phyloP scores from a whole-genome alignment of 441 rosid genomes.

The Syzygium malaccense region DNA sequence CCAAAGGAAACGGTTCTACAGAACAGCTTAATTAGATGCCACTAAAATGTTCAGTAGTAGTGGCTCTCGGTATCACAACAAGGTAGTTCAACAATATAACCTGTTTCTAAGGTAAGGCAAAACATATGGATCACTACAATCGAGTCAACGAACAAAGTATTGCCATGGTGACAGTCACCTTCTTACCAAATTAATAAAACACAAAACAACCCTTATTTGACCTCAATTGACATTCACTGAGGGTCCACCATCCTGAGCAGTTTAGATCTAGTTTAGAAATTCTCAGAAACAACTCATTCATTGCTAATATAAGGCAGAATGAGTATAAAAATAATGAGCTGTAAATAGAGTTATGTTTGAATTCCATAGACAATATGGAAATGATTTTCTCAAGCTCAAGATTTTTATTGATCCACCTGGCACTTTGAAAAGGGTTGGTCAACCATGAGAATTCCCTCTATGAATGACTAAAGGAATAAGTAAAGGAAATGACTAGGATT shows the following conservation, averaged over 20 bases:
- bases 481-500: not conserved
- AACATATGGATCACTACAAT: not conserved
- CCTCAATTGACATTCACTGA: not conserved
- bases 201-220: not conserved
- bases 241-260: not conserved
- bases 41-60: not conserved
- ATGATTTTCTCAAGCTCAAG: not conserved
- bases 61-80: not conserved
- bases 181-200: not conserved
- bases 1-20: not conserved
- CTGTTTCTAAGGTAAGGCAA: not conserved
- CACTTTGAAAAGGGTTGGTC: not conserved
- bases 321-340: not conserved
- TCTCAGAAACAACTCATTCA: not conserved
- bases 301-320: not conserved
- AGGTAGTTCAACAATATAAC: not conserved
- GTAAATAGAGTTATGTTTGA: not conserved
- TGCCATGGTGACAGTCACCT: not conserved
- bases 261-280: not conserved
- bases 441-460: not conserved
- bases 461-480: not conserved
- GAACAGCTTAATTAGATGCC: not conserved
- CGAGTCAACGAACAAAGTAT: not conserved
- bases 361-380: not conserved
- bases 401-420: not conserved